phyloP scores from a whole-genome alignment of 139 green algal genomes.

The Diplosphaera chodatii region DNA sequence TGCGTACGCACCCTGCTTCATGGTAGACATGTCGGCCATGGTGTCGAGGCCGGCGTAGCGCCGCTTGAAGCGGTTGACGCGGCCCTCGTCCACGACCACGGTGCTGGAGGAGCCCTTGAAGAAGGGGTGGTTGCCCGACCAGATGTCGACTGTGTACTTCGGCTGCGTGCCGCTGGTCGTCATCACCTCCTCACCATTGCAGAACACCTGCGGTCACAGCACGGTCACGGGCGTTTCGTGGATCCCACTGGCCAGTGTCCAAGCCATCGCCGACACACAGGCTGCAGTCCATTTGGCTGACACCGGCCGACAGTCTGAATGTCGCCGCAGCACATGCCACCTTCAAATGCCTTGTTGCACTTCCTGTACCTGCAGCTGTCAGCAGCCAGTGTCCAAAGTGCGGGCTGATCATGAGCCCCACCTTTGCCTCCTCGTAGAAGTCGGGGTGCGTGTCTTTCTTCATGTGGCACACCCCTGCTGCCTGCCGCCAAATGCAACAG shows the following conservation, averaged over 20 bases:
- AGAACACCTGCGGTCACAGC: constrained; percentile 63
- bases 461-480: constrained; percentile 1
- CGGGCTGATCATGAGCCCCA: neutral
- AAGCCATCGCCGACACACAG: too few species aligned
- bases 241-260: too few species aligned
- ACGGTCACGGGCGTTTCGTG: too few species aligned
- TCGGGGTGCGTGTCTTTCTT: constrained; percentile 18
- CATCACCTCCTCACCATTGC: constrained; percentile 97
- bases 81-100: constrained; percentile 74
- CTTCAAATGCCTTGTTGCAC: too few species aligned
- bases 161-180: constrained; percentile 75
- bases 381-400: too few species aligned
- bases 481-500: too few species aligned
- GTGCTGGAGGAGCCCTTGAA: constrained; percentile 67
- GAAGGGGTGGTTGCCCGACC: constrained; percentile 95
- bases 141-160: constrained; percentile 91
- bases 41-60: constrained; percentile 55
- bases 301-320: too few species aligned
- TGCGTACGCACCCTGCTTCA: constrained; percentile 5
- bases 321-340: too few species aligned
- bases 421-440: constrained; percentile 14
- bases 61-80: constrained; percentile 85
- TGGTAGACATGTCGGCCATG: constrained; percentile 29
- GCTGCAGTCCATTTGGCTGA: too few species aligned
- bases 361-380: too few species aligned